A percentile compares a stretch with the other conserved stretches of the same genome.
phyloP scores from a whole-genome alignment of 1,284 basidiomycete genomes.

The Moniliella sp. region DNA sequence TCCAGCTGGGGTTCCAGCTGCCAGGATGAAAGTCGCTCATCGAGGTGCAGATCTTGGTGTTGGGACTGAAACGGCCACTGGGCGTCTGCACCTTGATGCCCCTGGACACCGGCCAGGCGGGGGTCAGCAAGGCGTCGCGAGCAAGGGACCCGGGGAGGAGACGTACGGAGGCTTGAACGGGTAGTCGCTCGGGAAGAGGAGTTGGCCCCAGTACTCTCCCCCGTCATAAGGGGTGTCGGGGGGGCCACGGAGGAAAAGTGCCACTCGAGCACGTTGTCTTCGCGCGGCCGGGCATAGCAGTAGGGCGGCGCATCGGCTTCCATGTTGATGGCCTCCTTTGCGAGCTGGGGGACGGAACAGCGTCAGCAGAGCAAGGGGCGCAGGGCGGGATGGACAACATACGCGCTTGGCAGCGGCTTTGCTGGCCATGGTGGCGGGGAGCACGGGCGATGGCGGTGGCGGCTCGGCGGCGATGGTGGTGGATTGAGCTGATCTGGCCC shows the following conservation, averaged over 20 bases:
- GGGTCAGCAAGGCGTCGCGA: background rate
- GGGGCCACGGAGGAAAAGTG: constrained; percentile 49
- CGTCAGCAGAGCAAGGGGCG: background rate
- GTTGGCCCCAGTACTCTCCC: constrained; percentile 66
- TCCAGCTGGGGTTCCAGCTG: constrained; percentile 74
- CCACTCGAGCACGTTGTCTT: constrained; percentile 63
- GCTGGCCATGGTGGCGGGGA: constrained; percentile 1
- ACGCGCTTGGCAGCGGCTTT: constrained; percentile 2
- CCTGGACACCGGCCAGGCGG: constrained; percentile 2
- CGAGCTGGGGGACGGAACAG: constrained; percentile 39
- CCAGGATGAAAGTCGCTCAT: constrained; percentile 53
- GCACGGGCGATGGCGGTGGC: too few relatives aligned
- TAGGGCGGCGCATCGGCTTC: constrained; percentile 79
- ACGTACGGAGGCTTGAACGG: constrained; percentile 39
- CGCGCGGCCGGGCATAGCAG: constrained; percentile 75
- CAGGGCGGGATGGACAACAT: background rate
- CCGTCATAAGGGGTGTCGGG: constrained; percentile 75
- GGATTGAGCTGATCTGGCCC: too few relatives aligned
- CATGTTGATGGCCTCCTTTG: constrained; percentile 76
- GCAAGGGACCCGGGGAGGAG: background rate
- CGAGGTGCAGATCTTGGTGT: constrained; percentile 53
- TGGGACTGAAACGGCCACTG: constrained; percentile 71
- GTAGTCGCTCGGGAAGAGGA: constrained; percentile 50
- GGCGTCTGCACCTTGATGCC: constrained; percentile 95
- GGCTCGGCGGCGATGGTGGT: too few relatives aligned